Evolutionary conservation across 805 yeast genomes (phyloP).

Genomic region (Millerozyma acaciae): DNA sequence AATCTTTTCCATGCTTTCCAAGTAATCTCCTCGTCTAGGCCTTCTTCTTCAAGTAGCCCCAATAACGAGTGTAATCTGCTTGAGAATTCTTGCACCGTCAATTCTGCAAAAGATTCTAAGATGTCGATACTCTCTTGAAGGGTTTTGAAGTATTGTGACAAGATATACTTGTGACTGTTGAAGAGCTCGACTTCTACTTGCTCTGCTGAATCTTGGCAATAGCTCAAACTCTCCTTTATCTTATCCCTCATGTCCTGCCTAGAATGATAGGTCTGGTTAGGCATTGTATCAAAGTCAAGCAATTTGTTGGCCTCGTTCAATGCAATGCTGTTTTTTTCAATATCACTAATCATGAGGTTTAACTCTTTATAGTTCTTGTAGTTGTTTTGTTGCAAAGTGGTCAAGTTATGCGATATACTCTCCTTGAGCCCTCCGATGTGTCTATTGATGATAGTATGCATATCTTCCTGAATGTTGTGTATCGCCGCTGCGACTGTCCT

Average conservation of each 20-base stretch:
- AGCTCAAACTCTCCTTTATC: constrained; percentile 22
- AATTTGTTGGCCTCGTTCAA: constrained; percentile 13
- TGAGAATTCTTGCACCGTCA: constrained; percentile 61
- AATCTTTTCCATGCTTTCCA: constrained; percentile 62
- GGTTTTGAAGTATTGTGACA: constrained; percentile 26
- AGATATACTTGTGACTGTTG: constrained; percentile 22
- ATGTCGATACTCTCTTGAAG: constrained; percentile 54
- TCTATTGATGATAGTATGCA: constrained; percentile 22
- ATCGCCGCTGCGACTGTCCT: constrained; percentile 32
- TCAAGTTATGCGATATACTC: constrained; percentile 22
- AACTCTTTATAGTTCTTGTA: constrained; percentile 28
- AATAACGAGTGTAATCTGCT: constrained; percentile 46
- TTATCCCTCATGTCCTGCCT: constrained; percentile 36
- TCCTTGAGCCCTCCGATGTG: constrained; percentile 23
- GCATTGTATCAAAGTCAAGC: constrained; percentile 12
- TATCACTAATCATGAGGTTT: constrained; percentile 23
- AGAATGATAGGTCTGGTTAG: constrained; percentile 12
- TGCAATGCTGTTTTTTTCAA: constrained; percentile 27
- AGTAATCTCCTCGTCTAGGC: constrained; percentile 14
- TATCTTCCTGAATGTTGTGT: constrained; percentile 28
- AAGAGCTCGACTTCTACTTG: constrained; percentile 23
- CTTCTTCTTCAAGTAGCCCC: constrained; percentile 12
- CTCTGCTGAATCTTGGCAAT: constrained; percentile 18
- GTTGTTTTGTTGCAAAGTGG: constrained; percentile 24
- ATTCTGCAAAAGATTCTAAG: constrained; percentile 71